Conservation (phyloP, 1,284 basidiomycete species). For the Naganishia albida region DNA sequence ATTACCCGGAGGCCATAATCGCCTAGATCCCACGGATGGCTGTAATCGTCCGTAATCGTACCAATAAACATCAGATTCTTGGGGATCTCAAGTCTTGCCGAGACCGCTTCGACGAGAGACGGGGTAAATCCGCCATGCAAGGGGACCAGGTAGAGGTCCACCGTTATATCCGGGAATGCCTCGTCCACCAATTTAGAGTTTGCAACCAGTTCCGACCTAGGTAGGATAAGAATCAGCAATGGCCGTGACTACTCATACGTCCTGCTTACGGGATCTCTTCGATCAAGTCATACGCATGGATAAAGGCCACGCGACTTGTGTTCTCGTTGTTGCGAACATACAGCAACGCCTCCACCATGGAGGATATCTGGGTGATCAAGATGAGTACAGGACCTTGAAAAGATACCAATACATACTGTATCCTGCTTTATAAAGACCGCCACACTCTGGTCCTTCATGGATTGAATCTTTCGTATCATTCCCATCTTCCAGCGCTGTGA, state of each 20-base stretch:
- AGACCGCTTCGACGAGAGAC: constrained; percentile 18
- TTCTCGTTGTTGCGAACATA: constrained; percentile 47
- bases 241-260: neutral
- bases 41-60: constrained; percentile 6
- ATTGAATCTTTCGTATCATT: constrained; percentile 30
- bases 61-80: constrained; percentile 26
- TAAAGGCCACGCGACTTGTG: constrained; percentile 44
- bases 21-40: constrained; percentile 17
- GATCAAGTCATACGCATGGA: constrained; percentile 47
- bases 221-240: neutral
- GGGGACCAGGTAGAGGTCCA: constrained; percentile 35
- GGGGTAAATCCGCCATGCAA: constrained; percentile 20
- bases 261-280: constrained; percentile 41
- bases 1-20: constrained; percentile 29
- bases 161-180: constrained; percentile 37
- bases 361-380: constrained; percentile 37
- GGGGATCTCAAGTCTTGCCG: constrained; percentile 24
- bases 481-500: constrained; percentile 11
- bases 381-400: neutral
- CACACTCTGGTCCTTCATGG: constrained; percentile 30
- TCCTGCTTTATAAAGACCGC: constrained; percentile 36
- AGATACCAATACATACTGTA: constrained; percentile 26
- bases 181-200: constrained; percentile 43
- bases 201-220: constrained; percentile 45
- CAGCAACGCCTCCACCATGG: constrained; percentile 43